These are phyloP conservation scores for Hypericum androsaemum DNA, from an alignment of 345 rosid species.

Conservation along the genomic window DNA sequence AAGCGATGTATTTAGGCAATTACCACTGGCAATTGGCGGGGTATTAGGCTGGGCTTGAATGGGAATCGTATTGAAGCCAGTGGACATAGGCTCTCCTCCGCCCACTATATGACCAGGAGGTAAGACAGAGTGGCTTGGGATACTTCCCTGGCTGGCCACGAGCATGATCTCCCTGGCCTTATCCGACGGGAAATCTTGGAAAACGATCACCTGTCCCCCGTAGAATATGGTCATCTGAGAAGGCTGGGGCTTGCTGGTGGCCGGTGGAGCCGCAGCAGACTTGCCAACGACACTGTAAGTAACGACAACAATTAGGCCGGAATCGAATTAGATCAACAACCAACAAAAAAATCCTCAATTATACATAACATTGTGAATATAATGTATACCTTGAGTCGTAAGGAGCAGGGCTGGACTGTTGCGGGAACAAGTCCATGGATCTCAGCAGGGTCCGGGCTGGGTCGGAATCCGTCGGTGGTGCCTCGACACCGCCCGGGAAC, in stretches of 20 bases:
- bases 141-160: conserved; percentile 45
- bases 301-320: too few species aligned
- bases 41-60: conserved; percentile 27
- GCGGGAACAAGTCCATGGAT: conserved; percentile 58
- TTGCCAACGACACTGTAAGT: too few species aligned
- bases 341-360: too few species aligned
- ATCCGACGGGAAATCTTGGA: conserved; percentile 61
- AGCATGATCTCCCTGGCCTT: conserved; percentile 71
- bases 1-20: neutral
- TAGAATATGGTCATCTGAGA: conserved; percentile 84
- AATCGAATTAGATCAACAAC: too few species aligned
- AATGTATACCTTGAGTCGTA: too few species aligned
- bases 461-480: too few species aligned
- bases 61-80: conserved; percentile 23
- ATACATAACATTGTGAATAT: too few species aligned
- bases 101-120: conserved; percentile 4
- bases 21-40: conserved; percentile 46
- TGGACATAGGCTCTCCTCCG: neutral
- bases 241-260: conserved; percentile 24
- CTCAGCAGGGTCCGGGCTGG: conserved; percentile 10
- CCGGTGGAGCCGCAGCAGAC: conserved; percentile 6
- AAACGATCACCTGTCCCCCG: conserved; percentile 63
- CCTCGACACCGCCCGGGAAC: conserved; percentile 28
- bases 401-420: conserved; percentile 13
- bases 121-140: conserved; percentile 16